Evolutionary conservation across 768 basidiomycete genomes (phyloP).

Genomic region (Leccinum olivaceopallidum): DNA sequence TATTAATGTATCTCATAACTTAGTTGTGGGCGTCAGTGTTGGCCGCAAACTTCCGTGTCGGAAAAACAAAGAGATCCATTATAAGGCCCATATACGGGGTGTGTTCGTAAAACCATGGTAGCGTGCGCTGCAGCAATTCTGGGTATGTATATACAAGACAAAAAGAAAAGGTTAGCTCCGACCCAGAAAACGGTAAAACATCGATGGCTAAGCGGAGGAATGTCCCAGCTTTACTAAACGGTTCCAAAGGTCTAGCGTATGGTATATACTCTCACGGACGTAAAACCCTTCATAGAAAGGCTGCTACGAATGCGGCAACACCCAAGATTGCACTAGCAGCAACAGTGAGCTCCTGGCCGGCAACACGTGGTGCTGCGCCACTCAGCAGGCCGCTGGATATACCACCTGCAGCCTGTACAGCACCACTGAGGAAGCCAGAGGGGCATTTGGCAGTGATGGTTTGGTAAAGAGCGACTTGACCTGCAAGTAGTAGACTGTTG

Average conservation of each 20-base stretch:
- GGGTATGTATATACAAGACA: slow-evolving; percentile 29
- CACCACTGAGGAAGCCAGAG: slow-evolving; percentile 62
- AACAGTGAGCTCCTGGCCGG: slow-evolving; percentile 28
- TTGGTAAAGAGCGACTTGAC: slow-evolving; percentile 66
- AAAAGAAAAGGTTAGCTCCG: slow-evolving; percentile 8
- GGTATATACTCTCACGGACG: slow-evolving; percentile 21
- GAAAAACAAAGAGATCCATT: slow-evolving; percentile 2
- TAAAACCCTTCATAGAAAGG: slow-evolving; percentile 26
- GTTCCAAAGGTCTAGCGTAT: slow-evolving; percentile 18
- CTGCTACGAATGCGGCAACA: slow-evolving; percentile 34
- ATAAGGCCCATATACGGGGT: not conserved
- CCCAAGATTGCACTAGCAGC: slow-evolving; percentile 35
- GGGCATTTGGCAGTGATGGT: slow-evolving; percentile 68
- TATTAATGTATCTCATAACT: slow-evolving; percentile 6
- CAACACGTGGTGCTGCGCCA: slow-evolving; percentile 27
- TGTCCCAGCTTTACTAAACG: slow-evolving; percentile 24
- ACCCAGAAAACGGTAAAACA: slow-evolving; percentile 13
- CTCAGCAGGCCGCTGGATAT: slow-evolving; percentile 41
- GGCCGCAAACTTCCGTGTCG: slow-evolving; percentile 3
- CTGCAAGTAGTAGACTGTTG: slow-evolving; percentile 62
- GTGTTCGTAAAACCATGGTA: slow-evolving; percentile 3
- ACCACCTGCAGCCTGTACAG: slow-evolving; percentile 68
- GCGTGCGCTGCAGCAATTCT: slow-evolving; percentile 8
- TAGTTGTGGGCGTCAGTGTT: not conserved
- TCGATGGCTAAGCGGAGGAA: slow-evolving; percentile 15